These are phyloP conservation scores for Selaginella tamariscina DNA, from an alignment of 75 land plant species.

Conservation along the genomic window DNA sequence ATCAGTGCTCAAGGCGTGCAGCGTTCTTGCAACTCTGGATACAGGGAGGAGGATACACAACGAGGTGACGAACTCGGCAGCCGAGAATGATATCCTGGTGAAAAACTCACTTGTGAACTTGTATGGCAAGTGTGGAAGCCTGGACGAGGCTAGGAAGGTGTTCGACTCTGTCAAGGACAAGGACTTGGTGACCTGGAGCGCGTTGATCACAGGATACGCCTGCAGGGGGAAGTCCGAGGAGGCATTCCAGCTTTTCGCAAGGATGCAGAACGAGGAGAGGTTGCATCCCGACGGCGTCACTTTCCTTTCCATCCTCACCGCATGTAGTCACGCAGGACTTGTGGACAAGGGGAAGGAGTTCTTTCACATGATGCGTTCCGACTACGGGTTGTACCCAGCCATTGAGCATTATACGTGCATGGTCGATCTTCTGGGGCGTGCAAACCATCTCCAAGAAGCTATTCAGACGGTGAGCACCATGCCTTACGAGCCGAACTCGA, in stretches of 20 bases:
- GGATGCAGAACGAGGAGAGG: conserved; percentile 19
- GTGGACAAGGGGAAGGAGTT: conserved; percentile 2
- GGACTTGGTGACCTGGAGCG: conserved; percentile 32
- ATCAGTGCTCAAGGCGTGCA: conserved; percentile 45
- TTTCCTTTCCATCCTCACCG: conserved; percentile 9
- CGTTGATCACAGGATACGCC: conserved; percentile 20
- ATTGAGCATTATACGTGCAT: too few relatives aligned
- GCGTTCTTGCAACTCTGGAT: conserved; percentile 29
- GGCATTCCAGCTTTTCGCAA: conserved; percentile 16
- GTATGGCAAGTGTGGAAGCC: conserved; percentile 26
- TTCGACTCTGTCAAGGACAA: conserved; percentile 21
- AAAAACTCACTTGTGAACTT: conserved; percentile 20
- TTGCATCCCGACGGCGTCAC: conserved; percentile 22
- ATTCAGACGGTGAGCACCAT: too few relatives aligned
- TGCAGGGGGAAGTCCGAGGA: conserved; percentile 16
- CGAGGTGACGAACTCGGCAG: conserved; percentile 1
- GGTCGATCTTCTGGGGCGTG: too few relatives aligned
- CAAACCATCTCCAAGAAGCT: too few relatives aligned
- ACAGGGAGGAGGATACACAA: conserved; percentile 17
- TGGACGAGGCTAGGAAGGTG: conserved; percentile 11
- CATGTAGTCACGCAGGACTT: not conserved
- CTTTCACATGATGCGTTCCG: too few relatives aligned
- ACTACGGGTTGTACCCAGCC: too few relatives aligned
- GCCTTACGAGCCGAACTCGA: too few relatives aligned
- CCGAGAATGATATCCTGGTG: conserved; percentile 16